phyloP scores from a whole-genome alignment of 305 asterid genomes.

The Fraxinus platypoda region DNA sequence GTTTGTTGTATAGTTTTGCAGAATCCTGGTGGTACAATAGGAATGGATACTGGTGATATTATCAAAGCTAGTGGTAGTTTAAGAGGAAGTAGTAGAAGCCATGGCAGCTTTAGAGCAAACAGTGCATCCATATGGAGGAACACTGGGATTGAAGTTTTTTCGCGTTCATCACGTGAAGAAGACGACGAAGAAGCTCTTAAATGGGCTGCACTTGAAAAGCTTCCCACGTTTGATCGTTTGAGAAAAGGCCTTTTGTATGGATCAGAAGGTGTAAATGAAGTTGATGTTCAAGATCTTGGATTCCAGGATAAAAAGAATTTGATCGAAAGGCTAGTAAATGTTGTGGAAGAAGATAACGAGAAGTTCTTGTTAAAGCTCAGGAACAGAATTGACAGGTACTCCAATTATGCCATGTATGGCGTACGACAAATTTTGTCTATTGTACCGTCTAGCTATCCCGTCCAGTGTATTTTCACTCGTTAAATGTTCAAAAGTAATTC shows the following conservation, averaged over 20 bases:
- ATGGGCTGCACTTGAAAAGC: slow-evolving; percentile 63
- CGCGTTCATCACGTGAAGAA: slow-evolving; percentile 49
- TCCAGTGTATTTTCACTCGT: neutral
- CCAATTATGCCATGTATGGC: neutral
- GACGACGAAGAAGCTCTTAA: slow-evolving; percentile 62
- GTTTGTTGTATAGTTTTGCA: neutral
- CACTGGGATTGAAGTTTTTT: slow-evolving; percentile 39
- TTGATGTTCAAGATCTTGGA: slow-evolving; percentile 44
- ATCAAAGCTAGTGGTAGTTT: slow-evolving; percentile 34
- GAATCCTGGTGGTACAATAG: neutral
- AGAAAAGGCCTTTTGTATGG: slow-evolving; percentile 57
- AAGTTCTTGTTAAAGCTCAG: slow-evolving; percentile 64
- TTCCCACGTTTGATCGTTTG: slow-evolving; percentile 64
- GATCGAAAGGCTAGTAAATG: slow-evolving; percentile 48
- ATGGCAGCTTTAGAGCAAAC: slow-evolving; percentile 22
- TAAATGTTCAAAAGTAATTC: neutral
- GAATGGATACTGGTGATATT: slow-evolving; percentile 39
- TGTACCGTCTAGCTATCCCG: neutral
- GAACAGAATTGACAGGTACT: slow-evolving; percentile 67
- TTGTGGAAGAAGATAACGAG: slow-evolving; percentile 67
- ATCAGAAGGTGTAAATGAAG: slow-evolving; percentile 51
- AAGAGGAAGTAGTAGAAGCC: slow-evolving; percentile 22
- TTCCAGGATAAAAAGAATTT: slow-evolving; percentile 43
- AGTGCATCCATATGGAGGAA: slow-evolving; percentile 50
- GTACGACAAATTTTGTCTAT: neutral